Evolutionary conservation across 2,329 filamentous ascomycete species (phyloP).

Genomic region (Alternaria consortialis): DNA sequence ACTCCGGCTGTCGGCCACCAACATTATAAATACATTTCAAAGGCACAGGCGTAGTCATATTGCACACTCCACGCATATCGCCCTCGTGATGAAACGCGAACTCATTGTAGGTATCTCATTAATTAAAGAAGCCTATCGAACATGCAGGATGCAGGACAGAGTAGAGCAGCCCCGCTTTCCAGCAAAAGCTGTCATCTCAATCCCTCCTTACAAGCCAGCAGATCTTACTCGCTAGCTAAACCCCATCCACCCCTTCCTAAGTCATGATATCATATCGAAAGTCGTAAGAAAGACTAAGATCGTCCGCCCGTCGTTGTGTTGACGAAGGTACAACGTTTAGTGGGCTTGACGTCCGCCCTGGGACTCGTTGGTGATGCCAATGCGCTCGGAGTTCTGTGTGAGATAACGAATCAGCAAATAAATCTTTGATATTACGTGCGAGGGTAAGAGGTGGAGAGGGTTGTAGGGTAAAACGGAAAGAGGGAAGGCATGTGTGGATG

Average conservation of each 20-base stretch:
- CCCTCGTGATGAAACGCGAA: not conserved
- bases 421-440: not conserved
- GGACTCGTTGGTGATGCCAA: slow-evolving; percentile 55
- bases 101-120: not conserved
- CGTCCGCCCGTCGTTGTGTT: slow-evolving; percentile 2
- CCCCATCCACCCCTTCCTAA: not conserved
- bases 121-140: slow-evolving; percentile 1
- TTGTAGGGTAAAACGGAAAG: not conserved
- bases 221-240: not conserved
- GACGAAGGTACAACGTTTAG: slow-evolving; percentile 23
- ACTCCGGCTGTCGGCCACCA: not conserved
- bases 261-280: slow-evolving; percentile 31
- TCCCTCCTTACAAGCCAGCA: slow-evolving; percentile 12
- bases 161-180: slow-evolving; percentile 20
- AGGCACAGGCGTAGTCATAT: not conserved
- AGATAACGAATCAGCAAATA: slow-evolving; percentile 10
- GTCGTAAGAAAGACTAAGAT: slow-evolving; percentile 19
- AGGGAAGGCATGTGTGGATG: too few relatives aligned
- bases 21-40: not conserved
- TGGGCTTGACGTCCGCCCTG: slow-evolving; percentile 48
- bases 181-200: slow-evolving; percentile 11
- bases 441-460: too few relatives aligned
- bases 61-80: not conserved
- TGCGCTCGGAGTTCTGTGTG: slow-evolving; percentile 51
- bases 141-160: slow-evolving; percentile 1